Evolutionary conservation across 2,329 filamentous ascomycete genomes (phyloP).

Genomic region (Metarhizium guizhouense): DNA sequence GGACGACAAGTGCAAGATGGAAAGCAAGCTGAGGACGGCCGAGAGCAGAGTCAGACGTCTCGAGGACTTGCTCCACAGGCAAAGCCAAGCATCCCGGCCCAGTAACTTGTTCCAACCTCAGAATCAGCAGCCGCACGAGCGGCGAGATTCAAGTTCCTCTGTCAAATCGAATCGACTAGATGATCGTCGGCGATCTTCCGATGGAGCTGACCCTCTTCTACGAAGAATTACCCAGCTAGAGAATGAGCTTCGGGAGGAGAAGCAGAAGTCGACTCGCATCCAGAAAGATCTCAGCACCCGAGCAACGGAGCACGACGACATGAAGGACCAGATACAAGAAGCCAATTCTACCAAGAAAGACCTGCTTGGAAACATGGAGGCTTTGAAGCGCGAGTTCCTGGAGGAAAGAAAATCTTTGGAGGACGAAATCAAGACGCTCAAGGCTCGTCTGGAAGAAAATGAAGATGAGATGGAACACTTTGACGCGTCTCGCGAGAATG

Average conservation of each 20-base stretch:
- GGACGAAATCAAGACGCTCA: constrained; percentile 67
- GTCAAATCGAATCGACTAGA: constrained; percentile 34
- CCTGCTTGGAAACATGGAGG: constrained; percentile 88
- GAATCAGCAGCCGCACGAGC: constrained; percentile 36
- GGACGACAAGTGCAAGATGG: constrained; percentile 69
- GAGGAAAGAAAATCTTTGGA: constrained; percentile 78
- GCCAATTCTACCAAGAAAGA: constrained; percentile 89
- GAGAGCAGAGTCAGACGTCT: constrained; percentile 85
- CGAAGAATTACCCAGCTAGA: constrained; percentile 58
- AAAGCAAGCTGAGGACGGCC: constrained; percentile 69
- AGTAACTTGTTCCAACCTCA: constrained; percentile 47
- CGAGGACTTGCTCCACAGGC: constrained; percentile 85
- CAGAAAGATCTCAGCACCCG: constrained; percentile 60
- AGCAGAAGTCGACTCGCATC: constrained; percentile 54
- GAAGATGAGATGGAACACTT: constrained; percentile 89
- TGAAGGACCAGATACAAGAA: constrained; percentile 68
- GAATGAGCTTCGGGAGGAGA: constrained; percentile 66
- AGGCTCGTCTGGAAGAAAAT: constrained; percentile 71
- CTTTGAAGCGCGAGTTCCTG: constrained; percentile 79
- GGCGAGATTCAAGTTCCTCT: constrained; percentile 40
- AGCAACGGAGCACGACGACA: constrained; percentile 48
- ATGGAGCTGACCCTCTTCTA: constrained; percentile 36
- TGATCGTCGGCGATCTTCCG: constrained; percentile 36
- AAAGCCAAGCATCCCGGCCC: constrained; percentile 51
- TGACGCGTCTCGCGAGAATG: constrained; percentile 73